phyloP scores from a whole-genome alignment of 768 basidiomycete species.

The Rhizopogon vulgaris region DNA sequence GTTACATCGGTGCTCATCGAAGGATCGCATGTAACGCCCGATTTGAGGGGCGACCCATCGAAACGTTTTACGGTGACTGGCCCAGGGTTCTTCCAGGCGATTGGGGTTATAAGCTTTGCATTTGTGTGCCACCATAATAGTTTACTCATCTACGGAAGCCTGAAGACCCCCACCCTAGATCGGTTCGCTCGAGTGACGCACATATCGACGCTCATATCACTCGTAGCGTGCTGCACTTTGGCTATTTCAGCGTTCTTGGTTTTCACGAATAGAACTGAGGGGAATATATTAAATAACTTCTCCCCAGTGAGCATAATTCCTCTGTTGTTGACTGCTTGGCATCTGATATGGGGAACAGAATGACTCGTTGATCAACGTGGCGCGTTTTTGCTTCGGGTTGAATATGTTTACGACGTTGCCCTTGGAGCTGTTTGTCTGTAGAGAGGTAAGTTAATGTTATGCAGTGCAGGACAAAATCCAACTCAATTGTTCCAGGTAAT shows the following conservation, averaged over 20 bases:
- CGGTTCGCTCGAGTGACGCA: slow-evolving; percentile 91
- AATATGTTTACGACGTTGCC: slow-evolving; percentile 99
- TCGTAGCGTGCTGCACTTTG: slow-evolving; percentile 79
- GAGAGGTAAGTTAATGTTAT: slow-evolving; percentile 56
- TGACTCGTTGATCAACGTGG: slow-evolving; percentile 91
- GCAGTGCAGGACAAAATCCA: background rate
- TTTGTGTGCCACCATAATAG: slow-evolving; percentile 99
- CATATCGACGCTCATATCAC: slow-evolving; percentile 77
- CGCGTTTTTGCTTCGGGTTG: slow-evolving; percentile 87
- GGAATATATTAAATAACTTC: slow-evolving; percentile 98
- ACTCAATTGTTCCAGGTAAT: slow-evolving; percentile 54
- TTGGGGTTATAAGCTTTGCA: slow-evolving; percentile 95
- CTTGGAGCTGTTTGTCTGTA: slow-evolving; percentile 92
- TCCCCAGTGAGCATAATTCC: slow-evolving; percentile 42
- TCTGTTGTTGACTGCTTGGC: background rate
- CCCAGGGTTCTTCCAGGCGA: slow-evolving; percentile 86
- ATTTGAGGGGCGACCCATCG: slow-evolving; percentile 71
- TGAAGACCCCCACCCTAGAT: slow-evolving; percentile 90
- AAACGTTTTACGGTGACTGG: slow-evolving; percentile 71
- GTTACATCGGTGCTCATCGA: slow-evolving; percentile 80
- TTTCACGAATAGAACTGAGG: slow-evolving; percentile 87
- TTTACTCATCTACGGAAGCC: slow-evolving; percentile 89
- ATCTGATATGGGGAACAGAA: slow-evolving; percentile 31
- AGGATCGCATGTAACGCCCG: slow-evolving; percentile 66
- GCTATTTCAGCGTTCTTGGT: slow-evolving; percentile 82